Base-by-base conservation (phyloP, 352 stramenopile genomes). In the Globisporangium paddicum region DNA sequence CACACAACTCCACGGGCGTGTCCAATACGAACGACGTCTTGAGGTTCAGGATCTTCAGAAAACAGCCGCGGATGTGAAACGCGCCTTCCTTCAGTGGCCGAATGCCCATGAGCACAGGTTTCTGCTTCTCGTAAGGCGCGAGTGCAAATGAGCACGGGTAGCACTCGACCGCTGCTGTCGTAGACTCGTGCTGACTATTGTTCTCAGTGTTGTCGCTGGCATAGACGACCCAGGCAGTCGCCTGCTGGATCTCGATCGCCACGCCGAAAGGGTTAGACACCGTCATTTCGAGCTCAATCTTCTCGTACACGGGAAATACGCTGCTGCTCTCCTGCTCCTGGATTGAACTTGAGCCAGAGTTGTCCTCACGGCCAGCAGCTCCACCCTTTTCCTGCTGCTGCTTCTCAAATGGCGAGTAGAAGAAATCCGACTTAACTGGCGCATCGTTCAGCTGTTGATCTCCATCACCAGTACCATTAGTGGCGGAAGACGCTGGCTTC, bases 241-340 rank as follows among this genome's bases (percentile, higher is more conserved):
- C 58, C 46, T 90, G 72, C 38, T 90, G 75, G 18, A 93, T 47
- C 30, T 86, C 76, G 5, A 93, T 52, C 14, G 55, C 25, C n/a
- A 95, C 70, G 8, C 81, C 79, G 3, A 82, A 67, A 38, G 82
- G 86, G 41, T 95, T 95, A 1, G 82, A 82, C 30, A 93, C 49
- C 3, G 56, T 62, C 49, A 93, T 62, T 30, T 83, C 70, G 5
- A 93, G 54, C 19, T 81, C 71, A 18, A 95, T 66, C 26, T 54
- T 67, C 51, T 93, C 86, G 50, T 79, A 49, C 41, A 81, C 58
- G 5, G 86, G 73, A 51, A 87, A 89, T 8, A 55, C 62, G 19
- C 51, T 62, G 58, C 86, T 73, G 19, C 53, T 62, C 56, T 86
- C 71, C 42, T 79, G 75, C 40, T 21, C 65, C 70, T 25, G 42